These are phyloP conservation scores for Pythium graminicola DNA, from an alignment of 352 stramenopile species.

Conservation along the genomic window DNA sequence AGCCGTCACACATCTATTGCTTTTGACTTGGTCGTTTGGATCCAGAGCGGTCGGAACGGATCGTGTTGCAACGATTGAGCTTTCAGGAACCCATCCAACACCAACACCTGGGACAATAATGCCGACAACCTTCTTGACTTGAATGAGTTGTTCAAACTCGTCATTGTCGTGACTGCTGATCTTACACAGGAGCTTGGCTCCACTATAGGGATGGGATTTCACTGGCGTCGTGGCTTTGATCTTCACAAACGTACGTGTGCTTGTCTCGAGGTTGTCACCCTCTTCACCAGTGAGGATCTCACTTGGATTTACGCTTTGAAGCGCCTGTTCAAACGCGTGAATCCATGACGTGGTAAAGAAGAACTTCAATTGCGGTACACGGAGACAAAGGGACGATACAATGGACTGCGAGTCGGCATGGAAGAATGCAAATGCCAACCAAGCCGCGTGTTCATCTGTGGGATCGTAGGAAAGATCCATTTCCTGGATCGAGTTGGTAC, in stretches of 20 bases:
- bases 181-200: conserved; percentile 8
- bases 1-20: background rate
- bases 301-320: conserved; percentile 2
- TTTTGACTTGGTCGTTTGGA: background rate
- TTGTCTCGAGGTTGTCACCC: background rate
- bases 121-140: conserved; percentile 20
- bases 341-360: background rate
- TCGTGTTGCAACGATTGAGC: background rate
- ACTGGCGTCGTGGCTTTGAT: conserved; percentile 3
- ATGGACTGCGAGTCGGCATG: conserved; percentile 1
- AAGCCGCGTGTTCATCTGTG: background rate
- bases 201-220: background rate
- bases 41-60: background rate
- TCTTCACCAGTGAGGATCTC: background rate
- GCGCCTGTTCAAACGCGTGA: background rate
- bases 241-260: background rate
- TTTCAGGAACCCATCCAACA: conserved; percentile 24
- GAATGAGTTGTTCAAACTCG: conserved; percentile 30
- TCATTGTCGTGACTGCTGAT: background rate
- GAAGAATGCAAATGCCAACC: conserved; percentile 13
- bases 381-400: conserved; percentile 1
- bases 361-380: background rate
- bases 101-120: conserved; percentile 34
- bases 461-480: conserved; percentile 1
- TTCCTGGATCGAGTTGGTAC: background rate